These are phyloP conservation scores for Hyphodiscus sp. DNA, from an alignment of 2,329 filamentous ascomycete genomes.

Conservation along the genomic window DNA sequence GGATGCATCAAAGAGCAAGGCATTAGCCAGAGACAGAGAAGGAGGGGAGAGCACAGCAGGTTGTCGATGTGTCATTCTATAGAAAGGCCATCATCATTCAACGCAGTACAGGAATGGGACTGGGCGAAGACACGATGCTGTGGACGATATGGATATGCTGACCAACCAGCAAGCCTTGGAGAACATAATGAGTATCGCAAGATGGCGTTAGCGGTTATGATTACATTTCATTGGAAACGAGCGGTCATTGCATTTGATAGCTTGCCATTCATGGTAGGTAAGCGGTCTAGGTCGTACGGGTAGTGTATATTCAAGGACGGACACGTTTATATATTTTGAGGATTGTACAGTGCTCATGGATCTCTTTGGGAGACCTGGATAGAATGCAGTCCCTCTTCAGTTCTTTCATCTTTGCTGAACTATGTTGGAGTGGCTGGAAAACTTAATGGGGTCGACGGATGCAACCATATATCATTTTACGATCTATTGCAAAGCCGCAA, in stretches of 20 bases:
- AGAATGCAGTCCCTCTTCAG: slow-evolving; percentile 16
- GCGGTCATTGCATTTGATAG: slow-evolving; percentile 3
- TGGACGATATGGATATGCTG: not conserved
- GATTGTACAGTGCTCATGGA: not conserved
- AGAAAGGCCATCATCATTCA: slow-evolving; percentile 17
- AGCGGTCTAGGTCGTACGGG: not conserved
- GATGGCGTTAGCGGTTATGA: slow-evolving; percentile 9
- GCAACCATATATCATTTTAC: slow-evolving; percentile 8
- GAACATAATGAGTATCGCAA: slow-evolving; percentile 9
- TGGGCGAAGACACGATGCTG: not conserved
- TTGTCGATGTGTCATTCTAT: slow-evolving; percentile 61
- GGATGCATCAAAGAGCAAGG: slow-evolving; percentile 29
- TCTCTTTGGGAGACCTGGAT: slow-evolving; percentile 10
- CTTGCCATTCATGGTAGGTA: not conserved
- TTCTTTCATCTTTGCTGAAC: slow-evolving; percentile 1
- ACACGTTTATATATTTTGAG: slow-evolving; percentile 2
- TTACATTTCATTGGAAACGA: slow-evolving; percentile 2
- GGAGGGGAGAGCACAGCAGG: slow-evolving; percentile 50
- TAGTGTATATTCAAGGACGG: slow-evolving; percentile 1
- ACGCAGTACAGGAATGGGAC: not conserved
- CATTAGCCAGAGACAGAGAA: slow-evolving; percentile 39
- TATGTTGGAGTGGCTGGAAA: not conserved
- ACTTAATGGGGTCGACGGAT: not conserved
- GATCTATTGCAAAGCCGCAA: slow-evolving; percentile 13
- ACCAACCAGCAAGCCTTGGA: not conserved